Base-by-base conservation (phyloP, 2,329 filamentous ascomycete species). In the Chrysoporthe puriensis region DNA sequence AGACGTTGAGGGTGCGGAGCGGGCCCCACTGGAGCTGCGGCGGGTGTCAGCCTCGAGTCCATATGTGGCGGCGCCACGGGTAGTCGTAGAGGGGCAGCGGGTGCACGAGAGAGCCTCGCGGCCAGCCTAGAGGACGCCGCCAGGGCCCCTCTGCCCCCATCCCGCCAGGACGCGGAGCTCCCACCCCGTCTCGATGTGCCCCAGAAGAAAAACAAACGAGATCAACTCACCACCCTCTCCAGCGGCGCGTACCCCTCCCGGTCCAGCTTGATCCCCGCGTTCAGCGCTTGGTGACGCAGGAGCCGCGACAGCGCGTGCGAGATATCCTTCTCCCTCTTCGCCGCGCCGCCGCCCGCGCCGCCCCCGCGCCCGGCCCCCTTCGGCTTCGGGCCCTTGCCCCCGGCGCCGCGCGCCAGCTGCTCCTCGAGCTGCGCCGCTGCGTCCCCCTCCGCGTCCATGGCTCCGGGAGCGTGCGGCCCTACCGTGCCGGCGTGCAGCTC, bases 1-100 rank as follows among this genome's bases (percentile, higher is more conserved):
- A 91, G n/a, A 91, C 86, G 70, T 91, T 84, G 11, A 97, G 83
- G 4, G 86, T 88, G 70, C 86, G 87, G 65, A 97, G 73, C 9
- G 85, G 84, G 0, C 80, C 81, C 82, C 84, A 88, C 69, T 80
- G 77, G 56, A 89, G 79, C 85, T 87, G 66, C 34, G 36, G 36
- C 2, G 13, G 21, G 58, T 42, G 32, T 63, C 16, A 54, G 18
- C 5, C 1, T 16, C 7, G 14, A 21, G 8, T 26, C 14, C 4
- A 8, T 26, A 7, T 34, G 14, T n/a, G 44, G 13, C 58, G 26
- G 40, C 14, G 6, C 16, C 2, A 2, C 26, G 26, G 26, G 26
- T 26, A 26, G 26, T 36, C 52, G 6, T 14, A 7, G 2, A 26
- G 46, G n/a, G n/a, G 6, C 11, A 7, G 8, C 0, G 36, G 2